These are phyloP conservation scores for Suillus subaureus DNA, from an alignment of 768 basidiomycete species.

Conservation along the genomic window DNA sequence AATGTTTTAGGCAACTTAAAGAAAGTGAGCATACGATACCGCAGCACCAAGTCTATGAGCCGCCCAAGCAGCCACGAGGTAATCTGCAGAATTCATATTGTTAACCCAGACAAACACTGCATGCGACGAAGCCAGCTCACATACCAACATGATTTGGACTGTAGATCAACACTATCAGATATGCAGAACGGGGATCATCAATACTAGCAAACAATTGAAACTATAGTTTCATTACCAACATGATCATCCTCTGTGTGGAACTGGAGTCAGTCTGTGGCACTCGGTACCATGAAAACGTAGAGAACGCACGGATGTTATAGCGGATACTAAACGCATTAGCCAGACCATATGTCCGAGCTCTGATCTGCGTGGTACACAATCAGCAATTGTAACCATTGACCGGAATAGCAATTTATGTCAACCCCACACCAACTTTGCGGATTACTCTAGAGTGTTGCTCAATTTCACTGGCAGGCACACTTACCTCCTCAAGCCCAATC, in stretches of 20 bases:
- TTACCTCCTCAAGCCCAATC: slow-evolving; percentile 40
- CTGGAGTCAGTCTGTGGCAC: background rate
- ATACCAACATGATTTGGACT: slow-evolving; percentile 69
- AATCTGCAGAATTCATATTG: slow-evolving; percentile 39
- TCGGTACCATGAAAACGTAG: background rate
- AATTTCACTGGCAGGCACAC: slow-evolving; percentile 6
- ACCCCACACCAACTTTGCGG: background rate
- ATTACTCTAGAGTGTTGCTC: background rate
- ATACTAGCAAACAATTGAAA: background rate
- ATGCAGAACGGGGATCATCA: slow-evolving; percentile 8
- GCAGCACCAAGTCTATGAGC: slow-evolving; percentile 57
- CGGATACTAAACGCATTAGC: slow-evolving; percentile 39
- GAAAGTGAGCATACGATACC: slow-evolving; percentile 48
- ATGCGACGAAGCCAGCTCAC: slow-evolving; percentile 13
- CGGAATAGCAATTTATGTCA: background rate
- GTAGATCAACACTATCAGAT: slow-evolving; percentile 56
- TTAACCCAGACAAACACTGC: background rate
- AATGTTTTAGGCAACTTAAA: background rate
- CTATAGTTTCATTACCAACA: slow-evolving; percentile 33
- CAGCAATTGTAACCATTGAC: background rate
- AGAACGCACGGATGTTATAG: slow-evolving; percentile 36
- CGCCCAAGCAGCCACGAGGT: slow-evolving; percentile 58
- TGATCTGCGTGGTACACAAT: slow-evolving; percentile 30
- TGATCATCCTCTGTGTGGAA: slow-evolving; percentile 36
- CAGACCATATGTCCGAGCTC: slow-evolving; percentile 37